Evolutionary conservation across 345 rosid species (phyloP), one percentile per base, ranked within the genome.

Genomic region (Luvunga scandens): DNA sequence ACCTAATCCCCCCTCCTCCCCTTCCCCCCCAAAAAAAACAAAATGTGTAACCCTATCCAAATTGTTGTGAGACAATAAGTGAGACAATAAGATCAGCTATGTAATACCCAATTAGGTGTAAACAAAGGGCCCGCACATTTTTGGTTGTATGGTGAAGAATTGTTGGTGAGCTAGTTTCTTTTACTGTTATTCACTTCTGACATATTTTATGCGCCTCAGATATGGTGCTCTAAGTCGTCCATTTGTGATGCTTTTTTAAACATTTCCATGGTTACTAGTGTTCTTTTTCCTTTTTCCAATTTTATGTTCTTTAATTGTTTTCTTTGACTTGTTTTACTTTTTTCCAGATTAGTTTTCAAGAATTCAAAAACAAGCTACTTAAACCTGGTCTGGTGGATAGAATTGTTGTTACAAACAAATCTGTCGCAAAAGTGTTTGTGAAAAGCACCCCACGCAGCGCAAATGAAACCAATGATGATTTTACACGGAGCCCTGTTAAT

Each of bases 331-430:
- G 28, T 63, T 76, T 56, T 56, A 30, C 71, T 6, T 59, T 78
- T 81, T 30, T 56, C 56, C 85, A 85, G 88, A 87, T 89, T 71
- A 85, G 92, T 50, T 89, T 89, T 79, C 92, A 89, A 84, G 90
- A 87, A 75, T 89, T 89, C 84, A 85, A 87, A 72, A 87, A 84
- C 86, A 82, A 85, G 84, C 81, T 87, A 27, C 90, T 89, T 69
- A 86, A 87, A 78, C 86, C 86, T 63, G 90, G 90, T 72, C 19
- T 85, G 82, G 90, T 85, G 77, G 90, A 87, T 66, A 79, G 28
- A 68, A 81, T 89, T 62, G 88, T 87, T 74, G 85, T 87, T 50
- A 70, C 86, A 50, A 89, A 89, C 70, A 89, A 85, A 82, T 87
- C 88, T 64, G 83, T 89, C 62, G 90, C 90, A 68, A 89, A 87